A percentile compares a stretch with the other conserved stretches of the same genome.
Conservation (phyloP, 441 rosid species). For the Hura crepitans region DNA sequence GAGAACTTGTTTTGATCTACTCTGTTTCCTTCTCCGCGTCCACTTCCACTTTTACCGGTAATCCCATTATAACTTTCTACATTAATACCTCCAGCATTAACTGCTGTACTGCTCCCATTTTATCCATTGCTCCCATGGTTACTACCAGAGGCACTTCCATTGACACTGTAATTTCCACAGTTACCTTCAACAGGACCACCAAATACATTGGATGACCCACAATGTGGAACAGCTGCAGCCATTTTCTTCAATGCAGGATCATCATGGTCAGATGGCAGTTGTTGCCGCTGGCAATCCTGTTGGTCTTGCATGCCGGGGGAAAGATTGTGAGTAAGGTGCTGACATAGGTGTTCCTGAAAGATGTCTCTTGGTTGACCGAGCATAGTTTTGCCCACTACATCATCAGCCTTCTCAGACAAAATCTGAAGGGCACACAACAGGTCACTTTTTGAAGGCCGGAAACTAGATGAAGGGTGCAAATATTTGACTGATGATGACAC, state of each 20-base stretch:
- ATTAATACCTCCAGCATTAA: constrained; percentile 38
- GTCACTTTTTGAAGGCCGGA: constrained; percentile 33
- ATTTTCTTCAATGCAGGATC: constrained; percentile 35
- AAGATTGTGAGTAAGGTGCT: constrained; percentile 26
- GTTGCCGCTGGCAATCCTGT: constrained; percentile 25
- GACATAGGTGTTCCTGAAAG: constrained; percentile 33
- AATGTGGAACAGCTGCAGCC: constrained; percentile 42
- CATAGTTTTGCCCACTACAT: constrained; percentile 18
- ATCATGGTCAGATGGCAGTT: constrained; percentile 31
- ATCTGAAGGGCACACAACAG: constrained; percentile 23
- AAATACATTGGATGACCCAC: constrained; percentile 53
- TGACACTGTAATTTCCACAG: constrained; percentile 44
- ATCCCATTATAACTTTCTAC: constrained; percentile 36
- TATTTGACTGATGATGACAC: constrained; percentile 34
- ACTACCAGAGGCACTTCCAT: constrained; percentile 58
- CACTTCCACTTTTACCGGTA: constrained; percentile 40
- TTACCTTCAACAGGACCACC: constrained; percentile 40
- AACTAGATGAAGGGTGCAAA: constrained; percentile 32
- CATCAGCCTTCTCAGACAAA: constrained; percentile 31
- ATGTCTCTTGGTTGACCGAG: constrained; percentile 27
- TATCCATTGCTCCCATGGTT: constrained; percentile 57
- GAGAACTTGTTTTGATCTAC: constrained; percentile 31
- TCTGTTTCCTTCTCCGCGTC: constrained; percentile 33
- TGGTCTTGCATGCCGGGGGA: constrained; percentile 22
- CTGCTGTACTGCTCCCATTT: constrained; percentile 47